Conservation (phyloP, 768 basidiomycete genomes). For the Trametes gibbosa region DNA sequence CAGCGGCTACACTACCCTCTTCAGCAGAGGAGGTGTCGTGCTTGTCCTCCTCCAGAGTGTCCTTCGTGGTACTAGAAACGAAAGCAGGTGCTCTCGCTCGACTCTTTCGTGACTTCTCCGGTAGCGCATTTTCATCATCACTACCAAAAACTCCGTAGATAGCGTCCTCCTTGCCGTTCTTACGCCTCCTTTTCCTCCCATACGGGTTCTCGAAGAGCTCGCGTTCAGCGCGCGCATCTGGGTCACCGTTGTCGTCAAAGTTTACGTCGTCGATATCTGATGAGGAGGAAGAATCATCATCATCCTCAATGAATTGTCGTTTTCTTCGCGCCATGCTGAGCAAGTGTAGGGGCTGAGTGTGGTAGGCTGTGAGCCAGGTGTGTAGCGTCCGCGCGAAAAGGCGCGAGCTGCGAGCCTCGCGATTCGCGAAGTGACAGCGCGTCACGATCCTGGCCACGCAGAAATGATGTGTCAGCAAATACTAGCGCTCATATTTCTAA, state of each 20-base stretch:
- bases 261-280: slow-evolving; percentile 45
- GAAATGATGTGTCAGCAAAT: not conserved
- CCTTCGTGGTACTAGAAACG: slow-evolving; percentile 51
- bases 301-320: slow-evolving; percentile 70
- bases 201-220: slow-evolving; percentile 78
- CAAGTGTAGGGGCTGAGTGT: not conserved
- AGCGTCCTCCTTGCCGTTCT: slow-evolving; percentile 66
- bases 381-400: not conserved
- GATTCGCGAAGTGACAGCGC: no score
- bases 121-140: slow-evolving; percentile 63
- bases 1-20: slow-evolving; percentile 33
- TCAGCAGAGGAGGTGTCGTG: slow-evolving; percentile 26
- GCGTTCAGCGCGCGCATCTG: slow-evolving; percentile 69
- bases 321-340: slow-evolving; percentile 72
- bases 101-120: slow-evolving; percentile 24
- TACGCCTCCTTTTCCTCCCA: slow-evolving; percentile 63
- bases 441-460: no score
- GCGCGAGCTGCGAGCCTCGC: no score
- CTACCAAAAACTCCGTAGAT: slow-evolving; percentile 76
- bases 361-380: not conserved
- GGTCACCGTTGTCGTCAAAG: slow-evolving; percentile 44
- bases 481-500: not conserved
- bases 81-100: slow-evolving; percentile 78
- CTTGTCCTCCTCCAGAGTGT: slow-evolving; percentile 38
- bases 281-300: slow-evolving; percentile 60